These are phyloP conservation scores for Fusarium graminum DNA, from an alignment of 2,329 filamentous ascomycete genomes.

Conservation along the genomic window DNA sequence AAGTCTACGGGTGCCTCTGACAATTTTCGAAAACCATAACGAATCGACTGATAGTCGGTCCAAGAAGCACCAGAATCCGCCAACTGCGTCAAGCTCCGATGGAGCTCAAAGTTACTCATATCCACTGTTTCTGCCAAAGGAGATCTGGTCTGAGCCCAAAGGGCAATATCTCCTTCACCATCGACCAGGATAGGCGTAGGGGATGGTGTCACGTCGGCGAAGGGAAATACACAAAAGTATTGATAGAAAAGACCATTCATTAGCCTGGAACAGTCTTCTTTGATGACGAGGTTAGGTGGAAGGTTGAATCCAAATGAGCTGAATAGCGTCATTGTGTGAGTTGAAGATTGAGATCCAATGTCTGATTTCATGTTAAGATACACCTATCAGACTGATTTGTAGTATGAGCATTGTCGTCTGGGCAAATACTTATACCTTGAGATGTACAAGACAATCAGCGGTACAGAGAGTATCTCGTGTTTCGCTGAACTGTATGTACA, in stretches of 20 bases:
- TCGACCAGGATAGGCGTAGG: conserved; percentile 20
- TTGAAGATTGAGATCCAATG: background rate
- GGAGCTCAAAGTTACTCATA: conserved; percentile 12
- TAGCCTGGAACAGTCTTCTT: conserved; percentile 7
- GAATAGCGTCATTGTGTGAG: background rate
- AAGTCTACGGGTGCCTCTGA: background rate
- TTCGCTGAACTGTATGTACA: background rate
- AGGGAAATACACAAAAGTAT: background rate
- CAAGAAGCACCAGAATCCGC: conserved; percentile 27
- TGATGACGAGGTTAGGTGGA: conserved; percentile 6
- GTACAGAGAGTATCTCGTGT: background rate
- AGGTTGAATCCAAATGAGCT: background rate
- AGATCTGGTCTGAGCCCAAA: conserved; percentile 17
- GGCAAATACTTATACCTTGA: conserved; percentile 12
- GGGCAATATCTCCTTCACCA: background rate
- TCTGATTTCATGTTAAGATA: conserved; percentile 1
- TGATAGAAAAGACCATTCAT: background rate
- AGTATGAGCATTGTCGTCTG: background rate
- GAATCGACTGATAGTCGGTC: conserved; percentile 15
- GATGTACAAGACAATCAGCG: background rate
- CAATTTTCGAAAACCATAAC: conserved; percentile 10
- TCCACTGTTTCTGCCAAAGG: background rate
- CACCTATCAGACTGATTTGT: background rate
- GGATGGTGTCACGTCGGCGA: background rate
- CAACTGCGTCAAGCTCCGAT: conserved; percentile 17